Evolutionary conservation across 192 early-diverging fungal species (phyloP).

Genomic region (Backusella parvicylindrica): DNA sequence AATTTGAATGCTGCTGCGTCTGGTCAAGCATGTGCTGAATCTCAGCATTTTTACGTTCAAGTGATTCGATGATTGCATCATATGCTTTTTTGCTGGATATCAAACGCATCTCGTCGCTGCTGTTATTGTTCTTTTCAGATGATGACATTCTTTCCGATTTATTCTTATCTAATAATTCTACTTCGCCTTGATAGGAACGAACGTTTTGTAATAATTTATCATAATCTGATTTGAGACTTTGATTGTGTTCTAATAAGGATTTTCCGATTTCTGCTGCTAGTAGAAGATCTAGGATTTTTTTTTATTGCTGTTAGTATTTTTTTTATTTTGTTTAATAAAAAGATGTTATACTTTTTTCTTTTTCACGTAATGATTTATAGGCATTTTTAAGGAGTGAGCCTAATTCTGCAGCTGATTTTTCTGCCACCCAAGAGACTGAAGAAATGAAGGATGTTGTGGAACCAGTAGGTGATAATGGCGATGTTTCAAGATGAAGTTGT

Average conservation of each 20-base stretch:
- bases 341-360: conserved; percentile 33
- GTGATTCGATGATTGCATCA: conserved; percentile 18
- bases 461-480: conserved; percentile 23
- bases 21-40: conserved; percentile 16
- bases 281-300: conserved; percentile 30
- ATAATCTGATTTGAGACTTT: conserved; percentile 37
- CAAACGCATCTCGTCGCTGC: neutral
- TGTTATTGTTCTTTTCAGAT: neutral
- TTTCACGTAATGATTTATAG: conserved; percentile 29
- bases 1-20: conserved; percentile 10
- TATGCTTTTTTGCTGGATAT: conserved; percentile 9
- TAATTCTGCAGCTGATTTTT: conserved; percentile 35
- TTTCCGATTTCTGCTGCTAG: conserved; percentile 46
- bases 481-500: neutral
- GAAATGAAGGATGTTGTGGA: conserved; percentile 30
- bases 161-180: neutral
- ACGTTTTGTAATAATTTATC: conserved; percentile 25
- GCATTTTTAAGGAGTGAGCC: conserved; percentile 32
- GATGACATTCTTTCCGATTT: neutral
- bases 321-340: neutral
- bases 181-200: neutral
- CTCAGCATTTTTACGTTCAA: conserved; percentile 32
- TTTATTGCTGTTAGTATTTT: neutral
- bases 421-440: conserved; percentile 31
- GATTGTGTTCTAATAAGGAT: conserved; percentile 41